phyloP scores from a whole-genome alignment of 2,329 filamentous ascomycete genomes.

The Colletotrichum sp. region DNA sequence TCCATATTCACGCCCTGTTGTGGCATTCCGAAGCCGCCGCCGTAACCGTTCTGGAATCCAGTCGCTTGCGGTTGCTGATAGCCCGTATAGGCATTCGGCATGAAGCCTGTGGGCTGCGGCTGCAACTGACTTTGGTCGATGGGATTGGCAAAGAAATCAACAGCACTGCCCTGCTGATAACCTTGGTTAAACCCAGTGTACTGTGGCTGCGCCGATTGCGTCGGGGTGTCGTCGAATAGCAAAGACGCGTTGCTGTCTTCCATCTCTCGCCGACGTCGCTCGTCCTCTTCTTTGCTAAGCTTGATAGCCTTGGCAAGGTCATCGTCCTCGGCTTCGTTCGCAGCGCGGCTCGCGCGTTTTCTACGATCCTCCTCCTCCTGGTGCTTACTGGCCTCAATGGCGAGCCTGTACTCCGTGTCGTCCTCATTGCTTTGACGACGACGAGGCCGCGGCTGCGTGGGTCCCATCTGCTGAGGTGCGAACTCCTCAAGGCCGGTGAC shows the following conservation, averaged over 20 bases:
- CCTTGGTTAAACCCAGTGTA: conserved; percentile 93
- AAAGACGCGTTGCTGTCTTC: conserved; percentile 85
- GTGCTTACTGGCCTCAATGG: conserved; percentile 92
- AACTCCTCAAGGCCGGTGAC: conserved; percentile 93
- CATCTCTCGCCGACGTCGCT: conserved; percentile 82
- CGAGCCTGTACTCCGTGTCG: conserved; percentile 87
- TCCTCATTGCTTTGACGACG: conserved; percentile 67
- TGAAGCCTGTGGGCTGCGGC: conserved; percentile 79
- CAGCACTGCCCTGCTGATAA: conserved; percentile 94
- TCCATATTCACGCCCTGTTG: conserved; percentile 74
- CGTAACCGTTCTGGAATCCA: conserved; percentile 67
- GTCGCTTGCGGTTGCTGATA: conserved; percentile 48
- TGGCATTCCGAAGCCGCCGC: conserved; percentile 62
- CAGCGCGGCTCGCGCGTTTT: conserved; percentile 68
- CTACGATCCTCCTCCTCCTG: conserved; percentile 90
- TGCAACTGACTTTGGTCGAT: conserved; percentile 80
- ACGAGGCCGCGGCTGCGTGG: conserved; percentile 42
- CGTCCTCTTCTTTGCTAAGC: conserved; percentile 93
- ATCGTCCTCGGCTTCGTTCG: conserved; percentile 70
- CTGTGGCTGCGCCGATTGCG: conserved; percentile 63
- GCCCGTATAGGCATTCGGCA: conserved; percentile 61
- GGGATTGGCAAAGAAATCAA: conserved; percentile 97
- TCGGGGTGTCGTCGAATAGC: conserved; percentile 83
- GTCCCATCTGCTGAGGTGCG: conserved; percentile 48
- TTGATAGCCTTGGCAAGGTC: conserved; percentile 95